phyloP scores from a whole-genome alignment of 345 rosid genomes.

The Melaleuca alternifolia region DNA sequence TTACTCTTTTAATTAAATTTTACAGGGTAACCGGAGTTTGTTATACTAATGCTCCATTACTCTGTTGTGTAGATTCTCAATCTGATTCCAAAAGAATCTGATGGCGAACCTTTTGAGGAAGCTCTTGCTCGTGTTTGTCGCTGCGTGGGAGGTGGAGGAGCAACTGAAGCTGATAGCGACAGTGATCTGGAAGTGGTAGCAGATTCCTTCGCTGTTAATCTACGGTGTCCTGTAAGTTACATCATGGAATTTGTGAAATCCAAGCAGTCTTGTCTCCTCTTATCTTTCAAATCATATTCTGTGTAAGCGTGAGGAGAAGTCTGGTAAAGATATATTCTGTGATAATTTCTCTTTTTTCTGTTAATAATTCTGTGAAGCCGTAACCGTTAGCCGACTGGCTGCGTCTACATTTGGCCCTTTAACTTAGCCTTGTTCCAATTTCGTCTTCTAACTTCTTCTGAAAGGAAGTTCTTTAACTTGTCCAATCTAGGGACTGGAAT shows the following conservation, averaged over 20 bases:
- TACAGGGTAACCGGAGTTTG: neutral
- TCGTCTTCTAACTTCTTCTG: neutral
- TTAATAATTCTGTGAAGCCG: neutral
- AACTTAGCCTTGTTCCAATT: neutral
- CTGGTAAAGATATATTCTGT: neutral
- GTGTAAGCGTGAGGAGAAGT: neutral
- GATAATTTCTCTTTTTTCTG: neutral
- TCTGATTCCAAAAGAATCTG: constrained; percentile 71
- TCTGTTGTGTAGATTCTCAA: constrained; percentile 49
- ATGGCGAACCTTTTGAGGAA: constrained; percentile 78
- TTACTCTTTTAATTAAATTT: neutral
- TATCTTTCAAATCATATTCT: neutral
- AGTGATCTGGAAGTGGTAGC: constrained; percentile 99
- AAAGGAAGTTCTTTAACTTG: neutral
- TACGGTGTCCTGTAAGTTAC: constrained; percentile 90
- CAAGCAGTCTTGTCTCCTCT: neutral
- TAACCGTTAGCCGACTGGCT: neutral
- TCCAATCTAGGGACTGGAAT: neutral
- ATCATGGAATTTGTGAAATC: neutral
- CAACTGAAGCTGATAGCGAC: constrained; percentile 84
- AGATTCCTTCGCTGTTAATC: constrained; percentile 64
- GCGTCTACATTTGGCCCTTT: neutral
- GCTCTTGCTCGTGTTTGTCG: constrained; percentile 90
- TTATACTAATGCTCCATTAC: neutral
- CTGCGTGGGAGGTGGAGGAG: constrained; percentile 83